Conservation (phyloP, 495 filamentous ascomycete genomes). For the Thermochaetoides thermophila region DNA sequence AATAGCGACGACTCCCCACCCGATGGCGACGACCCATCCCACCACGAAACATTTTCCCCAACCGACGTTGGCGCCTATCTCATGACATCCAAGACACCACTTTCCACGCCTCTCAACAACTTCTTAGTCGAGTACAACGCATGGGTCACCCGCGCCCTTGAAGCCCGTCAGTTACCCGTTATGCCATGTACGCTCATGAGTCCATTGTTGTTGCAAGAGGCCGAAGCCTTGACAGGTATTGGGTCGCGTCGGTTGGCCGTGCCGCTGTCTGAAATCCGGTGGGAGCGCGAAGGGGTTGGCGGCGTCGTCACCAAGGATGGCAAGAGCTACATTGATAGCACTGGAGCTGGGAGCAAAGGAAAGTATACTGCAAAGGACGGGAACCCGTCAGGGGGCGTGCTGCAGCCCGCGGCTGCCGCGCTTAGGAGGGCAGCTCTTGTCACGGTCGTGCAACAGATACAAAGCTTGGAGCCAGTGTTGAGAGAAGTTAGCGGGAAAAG, state of each 20-base stretch:
- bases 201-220: slow-evolving; percentile 65
- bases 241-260: slow-evolving; percentile 67
- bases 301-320: slow-evolving; percentile 38
- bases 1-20: slow-evolving; percentile 10
- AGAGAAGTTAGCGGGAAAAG: slow-evolving; percentile 72
- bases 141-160: slow-evolving; percentile 65
- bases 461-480: slow-evolving; percentile 70
- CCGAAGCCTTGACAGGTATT: slow-evolving; percentile 53
- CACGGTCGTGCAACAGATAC: slow-evolving; percentile 76
- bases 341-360: slow-evolving; percentile 3
- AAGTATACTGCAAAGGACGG: neutral
- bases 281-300: slow-evolving; percentile 65
- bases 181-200: slow-evolving; percentile 70
- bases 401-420: slow-evolving; percentile 60
- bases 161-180: slow-evolving; percentile 50
- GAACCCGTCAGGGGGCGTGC: slow-evolving; percentile 29
- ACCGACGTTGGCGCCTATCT: slow-evolving; percentile 51
- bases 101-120: slow-evolving; percentile 60
- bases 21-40: slow-evolving; percentile 15
- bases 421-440: slow-evolving; percentile 64
- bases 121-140: slow-evolving; percentile 73
- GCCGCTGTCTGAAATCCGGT: slow-evolving; percentile 71
- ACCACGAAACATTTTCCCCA: slow-evolving; percentile 19
- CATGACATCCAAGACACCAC: slow-evolving; percentile 70
- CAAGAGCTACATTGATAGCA: slow-evolving; percentile 34